phyloP scores from a whole-genome alignment of 1,284 basidiomycete species.

The Ceratobasidium sp. region DNA sequence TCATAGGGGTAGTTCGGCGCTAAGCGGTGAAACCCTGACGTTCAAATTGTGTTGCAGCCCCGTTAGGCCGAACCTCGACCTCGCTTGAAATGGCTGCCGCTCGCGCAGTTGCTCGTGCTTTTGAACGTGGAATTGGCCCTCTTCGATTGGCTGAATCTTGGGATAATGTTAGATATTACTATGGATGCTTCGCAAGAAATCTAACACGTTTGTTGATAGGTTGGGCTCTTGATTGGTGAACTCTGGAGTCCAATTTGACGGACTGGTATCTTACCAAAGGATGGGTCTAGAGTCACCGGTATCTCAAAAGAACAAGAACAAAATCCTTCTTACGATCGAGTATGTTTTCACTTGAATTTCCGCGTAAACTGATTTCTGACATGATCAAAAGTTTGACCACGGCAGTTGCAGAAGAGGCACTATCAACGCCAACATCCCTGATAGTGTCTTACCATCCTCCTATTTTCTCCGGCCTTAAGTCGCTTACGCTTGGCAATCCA shows the following conservation, averaged over 20 bases:
- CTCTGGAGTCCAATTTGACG: constrained; percentile 26
- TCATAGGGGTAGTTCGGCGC: no score
- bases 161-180: constrained; percentile 83
- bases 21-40: no score
- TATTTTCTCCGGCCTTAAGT: constrained; percentile 83
- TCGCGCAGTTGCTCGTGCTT: constrained; percentile 51
- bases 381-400: constrained; percentile 70
- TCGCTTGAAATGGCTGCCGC: constrained; percentile 1
- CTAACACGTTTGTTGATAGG: constrained; percentile 56
- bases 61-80: background rate
- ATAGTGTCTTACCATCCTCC: constrained; percentile 91
- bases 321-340: constrained; percentile 87
- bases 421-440: constrained; percentile 65
- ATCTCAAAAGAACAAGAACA: constrained; percentile 61
- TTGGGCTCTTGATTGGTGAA: constrained; percentile 81
- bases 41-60: no score
- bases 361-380: constrained; percentile 22
- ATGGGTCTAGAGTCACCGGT: constrained; percentile 71
- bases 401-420: constrained; percentile 77
- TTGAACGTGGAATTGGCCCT: constrained; percentile 81
- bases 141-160: constrained; percentile 84
- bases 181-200: background rate
- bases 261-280: background rate
- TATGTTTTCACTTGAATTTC: constrained; percentile 48
- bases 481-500: constrained; percentile 78